A percentile compares a stretch with the other conserved stretches of the same genome.
phyloP scores from a whole-genome alignment of 257 asterid genomes.

The Rauvolfia tetraphylla region DNA sequence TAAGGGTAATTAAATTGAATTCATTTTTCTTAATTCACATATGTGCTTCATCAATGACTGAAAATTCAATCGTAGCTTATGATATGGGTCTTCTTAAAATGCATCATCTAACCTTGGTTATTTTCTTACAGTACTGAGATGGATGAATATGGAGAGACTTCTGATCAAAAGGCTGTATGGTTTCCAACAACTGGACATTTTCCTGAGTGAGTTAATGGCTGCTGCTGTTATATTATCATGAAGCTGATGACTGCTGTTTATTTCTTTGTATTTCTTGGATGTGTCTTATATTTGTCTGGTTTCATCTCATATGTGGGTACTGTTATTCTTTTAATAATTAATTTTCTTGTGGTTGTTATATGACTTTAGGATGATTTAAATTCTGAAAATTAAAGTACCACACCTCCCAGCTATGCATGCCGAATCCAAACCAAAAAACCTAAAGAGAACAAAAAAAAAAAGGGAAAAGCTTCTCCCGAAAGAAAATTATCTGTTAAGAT shows the following conservation, averaged over 20 bases:
- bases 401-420: too few species aligned
- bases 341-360: background rate
- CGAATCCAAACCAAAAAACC: too few species aligned
- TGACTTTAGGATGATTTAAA: background rate
- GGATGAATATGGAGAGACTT: conserved; percentile 30
- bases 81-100: conserved; percentile 8
- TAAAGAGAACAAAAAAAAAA: too few species aligned
- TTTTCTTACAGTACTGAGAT: conserved; percentile 39
- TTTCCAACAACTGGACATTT: conserved; percentile 37
- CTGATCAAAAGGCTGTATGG: conserved; percentile 27
- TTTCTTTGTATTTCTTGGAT: background rate
- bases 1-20: background rate
- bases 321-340: too few species aligned
- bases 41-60: background rate
- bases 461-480: background rate
- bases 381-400: too few species aligned
- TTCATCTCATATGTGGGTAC: background rate
- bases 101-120: conserved; percentile 20
- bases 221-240: background rate
- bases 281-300: background rate
- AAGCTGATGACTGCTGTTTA: background rate
- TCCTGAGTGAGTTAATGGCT: conserved; percentile 54
- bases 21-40: background rate
- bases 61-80: background rate
- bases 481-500: background rate